Evolutionary conservation across 1,284 basidiomycete genomes (phyloP).

Genomic region (Amylostereum areolatum): DNA sequence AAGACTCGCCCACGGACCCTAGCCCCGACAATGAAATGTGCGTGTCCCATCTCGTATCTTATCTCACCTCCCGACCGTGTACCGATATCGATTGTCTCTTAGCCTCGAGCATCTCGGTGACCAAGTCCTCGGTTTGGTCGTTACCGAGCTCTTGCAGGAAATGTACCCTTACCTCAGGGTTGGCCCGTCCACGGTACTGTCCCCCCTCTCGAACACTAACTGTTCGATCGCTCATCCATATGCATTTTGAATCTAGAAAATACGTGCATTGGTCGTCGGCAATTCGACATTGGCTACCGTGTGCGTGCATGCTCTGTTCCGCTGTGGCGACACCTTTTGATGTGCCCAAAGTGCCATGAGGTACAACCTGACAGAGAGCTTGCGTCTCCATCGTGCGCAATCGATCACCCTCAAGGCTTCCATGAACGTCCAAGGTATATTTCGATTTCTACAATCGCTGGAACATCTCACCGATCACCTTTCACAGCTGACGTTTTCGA

Average conservation of each 20-base stretch:
- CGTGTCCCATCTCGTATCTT: constrained; percentile 11
- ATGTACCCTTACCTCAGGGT: constrained; percentile 65
- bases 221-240: not conserved
- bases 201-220: not conserved
- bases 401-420: constrained; percentile 62
- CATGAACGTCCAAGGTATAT: constrained; percentile 59
- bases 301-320: constrained; percentile 30
- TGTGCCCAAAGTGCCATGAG: constrained; percentile 42
- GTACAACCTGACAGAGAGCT: constrained; percentile 53
- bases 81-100: not conserved
- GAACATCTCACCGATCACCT: constrained; percentile 3
- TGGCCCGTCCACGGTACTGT: constrained; percentile 64
- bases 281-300: constrained; percentile 68
- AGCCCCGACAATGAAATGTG: constrained; percentile 77
- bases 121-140: constrained; percentile 57
- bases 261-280: constrained; percentile 62
- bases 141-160: constrained; percentile 56
- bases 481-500: constrained; percentile 68
- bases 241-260: constrained; percentile 45
- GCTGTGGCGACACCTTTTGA: not conserved
- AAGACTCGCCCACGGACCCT: constrained; percentile 60
- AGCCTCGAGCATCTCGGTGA: constrained; percentile 74
- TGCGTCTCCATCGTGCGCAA: constrained; percentile 64
- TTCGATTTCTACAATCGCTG: not conserved
- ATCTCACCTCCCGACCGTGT: not conserved